Base-by-base conservation (phyloP, 1,284 basidiomycete genomes). In the Ganoderma resinaceum region DNA sequence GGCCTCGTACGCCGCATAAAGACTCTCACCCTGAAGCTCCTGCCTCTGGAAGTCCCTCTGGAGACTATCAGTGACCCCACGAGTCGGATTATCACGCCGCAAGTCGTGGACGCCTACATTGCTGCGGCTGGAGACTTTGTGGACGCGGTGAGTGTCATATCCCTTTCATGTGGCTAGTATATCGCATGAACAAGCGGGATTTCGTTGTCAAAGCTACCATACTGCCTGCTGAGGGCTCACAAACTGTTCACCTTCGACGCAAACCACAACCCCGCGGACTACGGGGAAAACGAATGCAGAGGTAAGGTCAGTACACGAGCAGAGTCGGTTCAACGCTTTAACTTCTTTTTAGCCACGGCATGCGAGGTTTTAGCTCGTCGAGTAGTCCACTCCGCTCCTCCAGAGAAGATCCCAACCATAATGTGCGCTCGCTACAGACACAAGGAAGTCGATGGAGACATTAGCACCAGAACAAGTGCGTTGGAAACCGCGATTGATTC, bases 301-400 rank as follows among this genome's bases (percentile, higher is more conserved):
- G 91, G 92, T 93, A 79, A 43, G 8, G 84, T 72, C n/a, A 2
- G 37, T 7, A 18, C 7, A 38, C 12, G 3, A 20, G 20, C 18
- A 12, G 33, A 11, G 29, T 61, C 3, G 11, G 57, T 18, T 43
- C 55, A 7, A 40, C 63, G n/a, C 60, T 12, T 12, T 66, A 23
- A 33, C 37, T 42, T 26, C 20, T 9, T 60, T 61, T 43, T 37
- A 91, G 95, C 92, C 58, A 85, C 86, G 38, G 93, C 96, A 2
- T 97, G 96, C 75, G 96, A 98, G 80, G 92, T 95, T 1, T 82
- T 98, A 20, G 96, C 96, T 4, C 88, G 95, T 62, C 85, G 91
- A 67, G 90, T 97, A 62, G 85, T 96, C 12, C 94, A 96, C 77
- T 79, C 84, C 49, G 78, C 89, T 12, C 82, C 91, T 0, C 81